phyloP scores from a whole-genome alignment of 2,329 filamentous ascomycete species.

The Xylogone sp. region DNA sequence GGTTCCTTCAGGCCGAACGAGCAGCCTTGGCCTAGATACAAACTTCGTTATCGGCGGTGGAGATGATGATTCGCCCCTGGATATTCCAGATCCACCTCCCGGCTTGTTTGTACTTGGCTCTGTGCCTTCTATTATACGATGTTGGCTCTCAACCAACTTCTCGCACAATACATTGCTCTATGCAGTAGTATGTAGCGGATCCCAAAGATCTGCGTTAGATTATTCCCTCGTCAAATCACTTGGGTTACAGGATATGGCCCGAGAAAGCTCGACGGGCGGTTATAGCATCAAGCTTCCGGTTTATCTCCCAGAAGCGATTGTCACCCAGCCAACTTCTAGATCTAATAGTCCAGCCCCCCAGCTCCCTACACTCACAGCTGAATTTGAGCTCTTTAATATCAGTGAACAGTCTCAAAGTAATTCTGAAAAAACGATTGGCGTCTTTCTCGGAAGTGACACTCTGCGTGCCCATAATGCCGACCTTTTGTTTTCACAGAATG shows the following conservation, averaged over 20 bases:
- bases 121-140: slow-evolving; percentile 90
- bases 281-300: slow-evolving; percentile 73
- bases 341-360: slow-evolving; percentile 71
- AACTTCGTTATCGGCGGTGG: slow-evolving; percentile 60
- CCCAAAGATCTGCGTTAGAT: slow-evolving; percentile 81
- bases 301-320: slow-evolving; percentile 86
- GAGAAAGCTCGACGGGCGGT: slow-evolving; percentile 59
- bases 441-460: slow-evolving; percentile 87
- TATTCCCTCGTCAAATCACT: slow-evolving; percentile 71
- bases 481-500: slow-evolving; percentile 87
- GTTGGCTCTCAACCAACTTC: slow-evolving; percentile 89
- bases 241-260: slow-evolving; percentile 63
- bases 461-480: slow-evolving; percentile 85
- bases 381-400: slow-evolving; percentile 68
- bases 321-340: slow-evolving; percentile 70
- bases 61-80: slow-evolving; percentile 65
- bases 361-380: slow-evolving; percentile 75
- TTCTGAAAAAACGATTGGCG: slow-evolving; percentile 65
- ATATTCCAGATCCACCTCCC: slow-evolving; percentile 72
- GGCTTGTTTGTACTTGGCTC: slow-evolving; percentile 82
- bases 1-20: slow-evolving; percentile 73
- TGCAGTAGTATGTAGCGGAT: slow-evolving; percentile 87
- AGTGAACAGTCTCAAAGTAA: slow-evolving; percentile 46
- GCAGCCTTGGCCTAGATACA: slow-evolving; percentile 81
- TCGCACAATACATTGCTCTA: slow-evolving; percentile 87